A percentile compares a stretch with the other conserved stretches of the same genome.
Conservation (phyloP, 1,139 yeast genomes). For the Pneumocystis jirovecii region DNA sequence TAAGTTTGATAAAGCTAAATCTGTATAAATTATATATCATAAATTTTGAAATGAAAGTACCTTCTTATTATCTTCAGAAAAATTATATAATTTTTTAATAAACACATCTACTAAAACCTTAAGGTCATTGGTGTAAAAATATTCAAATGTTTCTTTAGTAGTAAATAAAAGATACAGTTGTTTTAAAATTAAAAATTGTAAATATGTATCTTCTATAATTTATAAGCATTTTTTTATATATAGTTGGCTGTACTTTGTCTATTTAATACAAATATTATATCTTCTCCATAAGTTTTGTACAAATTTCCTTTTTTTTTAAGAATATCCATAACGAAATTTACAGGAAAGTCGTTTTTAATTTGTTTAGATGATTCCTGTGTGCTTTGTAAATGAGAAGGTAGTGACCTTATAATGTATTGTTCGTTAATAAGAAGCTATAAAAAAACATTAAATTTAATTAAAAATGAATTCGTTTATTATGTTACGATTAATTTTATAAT, state of each 20-base stretch:
- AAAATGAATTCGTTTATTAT: neutral
- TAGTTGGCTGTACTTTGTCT: constrained; percentile 37
- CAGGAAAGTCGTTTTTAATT: constrained; percentile 7
- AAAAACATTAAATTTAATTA: neutral
- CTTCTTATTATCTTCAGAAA: constrained; percentile 45
- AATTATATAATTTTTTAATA: constrained; percentile 59
- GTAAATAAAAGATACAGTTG: constrained; percentile 62
- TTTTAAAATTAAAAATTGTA: constrained; percentile 67
- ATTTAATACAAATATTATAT: constrained; percentile 51
- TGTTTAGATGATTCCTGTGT: constrained; percentile 13
- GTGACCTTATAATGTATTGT: constrained; percentile 59
- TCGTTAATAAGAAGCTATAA: constrained; percentile 50
- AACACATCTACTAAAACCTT: constrained; percentile 76
- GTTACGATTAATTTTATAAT: constrained; percentile 46
- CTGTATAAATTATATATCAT: neutral
- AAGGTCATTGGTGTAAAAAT: constrained; percentile 69
- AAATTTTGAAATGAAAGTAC: neutral
- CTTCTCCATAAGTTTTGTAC: constrained; percentile 39
- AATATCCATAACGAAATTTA: constrained; percentile 14
- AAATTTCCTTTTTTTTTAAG: constrained; percentile 15
- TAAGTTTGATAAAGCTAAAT: constrained; percentile 48
- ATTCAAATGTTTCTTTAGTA: constrained; percentile 46
- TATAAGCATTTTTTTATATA: neutral
- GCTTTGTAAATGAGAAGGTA: constrained; percentile 23
- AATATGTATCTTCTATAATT: constrained; percentile 35